phyloP scores from a whole-genome alignment of 2,329 filamentous ascomycete species.

The Corniculantispora saksenae region DNA sequence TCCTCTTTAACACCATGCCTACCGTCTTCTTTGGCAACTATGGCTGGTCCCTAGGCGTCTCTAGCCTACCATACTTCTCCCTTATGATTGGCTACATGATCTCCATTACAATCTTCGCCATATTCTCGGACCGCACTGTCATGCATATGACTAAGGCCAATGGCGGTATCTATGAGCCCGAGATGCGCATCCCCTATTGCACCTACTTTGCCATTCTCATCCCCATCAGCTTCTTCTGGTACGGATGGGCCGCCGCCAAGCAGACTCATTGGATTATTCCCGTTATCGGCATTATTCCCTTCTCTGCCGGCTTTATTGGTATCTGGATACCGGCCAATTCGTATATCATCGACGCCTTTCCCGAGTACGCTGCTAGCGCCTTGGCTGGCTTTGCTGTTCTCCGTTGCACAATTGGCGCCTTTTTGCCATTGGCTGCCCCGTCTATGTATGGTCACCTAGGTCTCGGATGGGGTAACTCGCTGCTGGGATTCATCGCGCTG shows the following conservation, averaged over 20 bases:
- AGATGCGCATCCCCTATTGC: conserved; percentile 37
- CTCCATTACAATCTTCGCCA: conserved; percentile 43
- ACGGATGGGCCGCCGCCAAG: conserved; percentile 35
- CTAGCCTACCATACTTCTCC: conserved; percentile 36
- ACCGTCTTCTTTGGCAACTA: conserved; percentile 59
- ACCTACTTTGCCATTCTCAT: conserved; percentile 35
- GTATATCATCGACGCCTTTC: conserved; percentile 37
- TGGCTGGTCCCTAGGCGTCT: conserved; percentile 56
- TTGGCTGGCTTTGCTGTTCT: conserved; percentile 35
- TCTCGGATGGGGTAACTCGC: conserved; percentile 54
- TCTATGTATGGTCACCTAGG: conserved; percentile 65
- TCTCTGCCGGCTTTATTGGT: conserved; percentile 46
- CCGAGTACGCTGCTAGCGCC: conserved; percentile 34
- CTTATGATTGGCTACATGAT: conserved; percentile 34
- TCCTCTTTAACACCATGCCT: conserved; percentile 50
- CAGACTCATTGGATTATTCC: conserved; percentile 36
- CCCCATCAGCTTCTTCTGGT: conserved; percentile 37
- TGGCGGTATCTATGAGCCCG: conserved; percentile 36
- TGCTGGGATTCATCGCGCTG: conserved; percentile 52
- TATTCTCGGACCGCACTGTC: conserved; percentile 46
- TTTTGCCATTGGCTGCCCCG: conserved; percentile 67
- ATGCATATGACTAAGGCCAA: conserved; percentile 48
- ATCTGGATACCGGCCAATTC: conserved; percentile 53
- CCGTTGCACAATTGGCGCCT: conserved; percentile 63
- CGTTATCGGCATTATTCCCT: conserved; percentile 42